phyloP scores from a whole-genome alignment of 176 grass and related monocot species.

The Raddia guianensis region DNA sequence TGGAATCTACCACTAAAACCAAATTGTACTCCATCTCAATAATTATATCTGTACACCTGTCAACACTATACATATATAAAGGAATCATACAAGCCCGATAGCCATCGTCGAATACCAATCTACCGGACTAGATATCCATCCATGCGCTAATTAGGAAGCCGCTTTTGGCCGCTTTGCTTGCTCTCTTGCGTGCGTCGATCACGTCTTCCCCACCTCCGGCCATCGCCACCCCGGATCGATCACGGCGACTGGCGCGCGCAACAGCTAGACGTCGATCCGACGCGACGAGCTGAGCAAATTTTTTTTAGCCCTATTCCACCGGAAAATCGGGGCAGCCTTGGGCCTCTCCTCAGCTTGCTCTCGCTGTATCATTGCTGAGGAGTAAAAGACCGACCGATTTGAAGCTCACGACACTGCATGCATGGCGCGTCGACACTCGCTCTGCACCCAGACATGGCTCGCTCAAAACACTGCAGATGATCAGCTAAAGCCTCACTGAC shows the following conservation, averaged over 20 bases:
- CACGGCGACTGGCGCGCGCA: no score
- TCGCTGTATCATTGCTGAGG: constrained; percentile 38
- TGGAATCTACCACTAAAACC: no score
- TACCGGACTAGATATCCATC: no score
- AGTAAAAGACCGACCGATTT: constrained; percentile 53
- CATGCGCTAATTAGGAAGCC: no score
- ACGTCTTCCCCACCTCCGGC: background rate
- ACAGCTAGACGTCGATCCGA: no score
- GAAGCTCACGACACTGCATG: constrained; percentile 48
- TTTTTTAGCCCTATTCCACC: constrained; percentile 19
- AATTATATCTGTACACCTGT: no score
- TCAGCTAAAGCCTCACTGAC: background rate
- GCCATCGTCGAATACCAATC: no score
- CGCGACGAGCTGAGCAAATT: background rate
- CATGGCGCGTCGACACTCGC: constrained; percentile 37
- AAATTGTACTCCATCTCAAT: no score
- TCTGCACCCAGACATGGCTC: constrained; percentile 4
- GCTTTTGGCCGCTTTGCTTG: no score
- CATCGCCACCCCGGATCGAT: background rate
- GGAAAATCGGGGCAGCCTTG: background rate
- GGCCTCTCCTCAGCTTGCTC: background rate
- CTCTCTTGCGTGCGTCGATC: no score
- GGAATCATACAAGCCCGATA: no score
- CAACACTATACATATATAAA: no score
- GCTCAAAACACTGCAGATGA: background rate